These are phyloP conservation scores for Aspergillus sojae DNA, from an alignment of 2,329 filamentous ascomycete genomes.

Conservation along the genomic window DNA sequence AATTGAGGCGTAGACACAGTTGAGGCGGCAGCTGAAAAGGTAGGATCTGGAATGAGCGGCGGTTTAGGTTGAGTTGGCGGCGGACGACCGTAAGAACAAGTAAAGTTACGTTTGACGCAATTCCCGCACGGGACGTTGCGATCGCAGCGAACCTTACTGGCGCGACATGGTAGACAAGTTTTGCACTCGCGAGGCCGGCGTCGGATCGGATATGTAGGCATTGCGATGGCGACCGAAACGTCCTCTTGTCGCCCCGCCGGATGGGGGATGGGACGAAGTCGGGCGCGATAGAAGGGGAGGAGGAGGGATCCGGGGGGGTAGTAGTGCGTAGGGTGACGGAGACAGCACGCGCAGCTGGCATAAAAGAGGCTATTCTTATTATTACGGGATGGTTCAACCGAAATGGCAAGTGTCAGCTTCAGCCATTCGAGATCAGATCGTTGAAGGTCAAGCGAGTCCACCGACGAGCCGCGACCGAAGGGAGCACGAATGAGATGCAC, in stretches of 20 bases:
- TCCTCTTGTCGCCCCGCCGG: slow-evolving; percentile 21
- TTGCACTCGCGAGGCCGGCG: slow-evolving; percentile 45
- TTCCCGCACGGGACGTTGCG: slow-evolving; percentile 45
- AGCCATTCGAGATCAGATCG: not conserved
- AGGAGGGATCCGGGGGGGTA: not conserved
- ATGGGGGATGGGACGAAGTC: slow-evolving; percentile 7
- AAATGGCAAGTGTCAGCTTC: not conserved
- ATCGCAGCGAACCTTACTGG: slow-evolving; percentile 54
- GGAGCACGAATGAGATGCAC: not conserved
- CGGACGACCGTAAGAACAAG: slow-evolving; percentile 40
- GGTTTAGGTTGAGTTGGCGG: slow-evolving; percentile 20
- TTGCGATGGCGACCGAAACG: slow-evolving; percentile 15
- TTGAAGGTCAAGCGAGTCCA: slow-evolving; percentile 1
- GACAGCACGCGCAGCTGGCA: not conserved
- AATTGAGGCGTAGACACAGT: slow-evolving; percentile 20
- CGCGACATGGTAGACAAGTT: slow-evolving; percentile 53
- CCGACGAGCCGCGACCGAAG: slow-evolving; percentile 1
- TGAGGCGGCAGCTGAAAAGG: slow-evolving; percentile 17
- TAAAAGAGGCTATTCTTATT: not conserved
- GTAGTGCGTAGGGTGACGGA: not conserved
- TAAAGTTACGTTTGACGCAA: slow-evolving; percentile 45
- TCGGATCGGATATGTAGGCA: slow-evolving; percentile 40
- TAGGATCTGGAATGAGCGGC: slow-evolving; percentile 12
- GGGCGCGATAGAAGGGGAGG: slow-evolving; percentile 7
- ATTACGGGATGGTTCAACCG: not conserved